phyloP scores from a whole-genome alignment of 2,329 filamentous ascomycete species.

The Colletotrichum melonis region DNA sequence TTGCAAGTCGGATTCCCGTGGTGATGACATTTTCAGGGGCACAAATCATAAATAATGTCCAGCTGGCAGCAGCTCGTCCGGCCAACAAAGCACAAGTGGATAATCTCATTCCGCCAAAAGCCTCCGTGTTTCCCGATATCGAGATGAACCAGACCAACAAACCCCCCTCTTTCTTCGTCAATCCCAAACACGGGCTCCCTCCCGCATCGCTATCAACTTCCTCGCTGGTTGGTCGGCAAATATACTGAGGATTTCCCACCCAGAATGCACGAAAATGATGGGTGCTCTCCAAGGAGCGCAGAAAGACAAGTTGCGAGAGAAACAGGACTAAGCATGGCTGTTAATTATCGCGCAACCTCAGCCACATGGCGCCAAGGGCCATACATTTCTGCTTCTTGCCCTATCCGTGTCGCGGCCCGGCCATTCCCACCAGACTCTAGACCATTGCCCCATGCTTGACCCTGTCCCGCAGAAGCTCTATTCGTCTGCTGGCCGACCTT shows the following conservation, averaged over 20 bases:
- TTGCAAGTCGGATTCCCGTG: conserved; percentile 6
- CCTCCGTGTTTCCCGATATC: conserved; percentile 20
- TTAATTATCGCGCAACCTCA: not conserved
- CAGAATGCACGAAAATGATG: not conserved
- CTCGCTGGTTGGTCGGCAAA: conserved; percentile 11
- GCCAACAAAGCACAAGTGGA: conserved; percentile 27
- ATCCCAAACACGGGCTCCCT: conserved; percentile 24
- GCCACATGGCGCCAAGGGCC: conserved; percentile 27
- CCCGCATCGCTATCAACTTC: not conserved
- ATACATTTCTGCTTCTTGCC: not conserved
- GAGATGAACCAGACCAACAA: conserved; percentile 12
- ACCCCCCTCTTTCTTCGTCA: not conserved
- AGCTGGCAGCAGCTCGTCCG: conserved; percentile 18
- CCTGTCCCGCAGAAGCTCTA: not conserved
- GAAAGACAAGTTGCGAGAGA: not conserved
- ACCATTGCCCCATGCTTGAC: conserved; percentile 8
- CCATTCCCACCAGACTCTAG: conserved; percentile 14
- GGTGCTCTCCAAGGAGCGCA: not conserved
- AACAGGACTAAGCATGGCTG: conserved; percentile 1
- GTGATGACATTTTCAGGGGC: conserved; percentile 27
- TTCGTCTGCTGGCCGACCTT: not conserved
- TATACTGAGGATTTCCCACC: not conserved
- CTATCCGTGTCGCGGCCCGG: conserved; percentile 5
- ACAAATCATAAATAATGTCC: conserved; percentile 21
- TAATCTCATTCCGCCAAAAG: conserved; percentile 26